Base-by-base conservation (phyloP, 2,329 filamentous ascomycete genomes). In the Penicillium concentricum region DNA sequence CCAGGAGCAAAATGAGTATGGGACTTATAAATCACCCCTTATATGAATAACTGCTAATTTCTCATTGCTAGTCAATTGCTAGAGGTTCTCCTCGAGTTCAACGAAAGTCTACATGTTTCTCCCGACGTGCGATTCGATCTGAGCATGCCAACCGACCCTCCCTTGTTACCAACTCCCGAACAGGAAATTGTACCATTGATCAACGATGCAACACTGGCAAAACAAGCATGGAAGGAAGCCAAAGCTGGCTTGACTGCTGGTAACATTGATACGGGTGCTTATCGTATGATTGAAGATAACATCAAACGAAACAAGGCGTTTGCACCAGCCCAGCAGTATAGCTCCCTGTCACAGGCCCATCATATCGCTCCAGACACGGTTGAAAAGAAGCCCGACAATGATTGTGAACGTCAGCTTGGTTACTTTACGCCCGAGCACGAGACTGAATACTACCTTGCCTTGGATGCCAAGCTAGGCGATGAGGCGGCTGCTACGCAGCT, bases 1-100 rank as follows among this genome's bases (percentile, higher is more conserved):
- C 59, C 89, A 91, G 55, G 87, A 95, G 67, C 89, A 97, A 77
- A 96, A 96, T 67, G 93, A 97, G 92, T 96, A 82, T 69, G 87
- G 75, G 35, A 18, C 44, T 41, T 41, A 34, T 26, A 30, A 37
- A 45, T n/a, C 15, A 38, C 44, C 26, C 24, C 45, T 20, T 37
- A 34, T 41, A 38, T 30, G 39, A 42, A 22, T 16, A 32, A 32
- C 41, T 49, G 53, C 54, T 64, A 52, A 65, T 34, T 45, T 9
- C 16, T 48, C n/a, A 32, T 48, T 12, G 67, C 44, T 67, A 97
- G 92, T 74, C 92, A 92, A 73, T 78, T 97, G 34, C 84, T 97
- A 52, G 93, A 97, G 67, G 79, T 97, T 12, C 84, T 97, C 34
- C 82, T 96, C 60, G 92, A 97, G 69, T 84, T 97, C 77, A 99